Base-by-base conservation (phyloP, 257 asterid genomes). In the Mitragyna speciosa region DNA sequence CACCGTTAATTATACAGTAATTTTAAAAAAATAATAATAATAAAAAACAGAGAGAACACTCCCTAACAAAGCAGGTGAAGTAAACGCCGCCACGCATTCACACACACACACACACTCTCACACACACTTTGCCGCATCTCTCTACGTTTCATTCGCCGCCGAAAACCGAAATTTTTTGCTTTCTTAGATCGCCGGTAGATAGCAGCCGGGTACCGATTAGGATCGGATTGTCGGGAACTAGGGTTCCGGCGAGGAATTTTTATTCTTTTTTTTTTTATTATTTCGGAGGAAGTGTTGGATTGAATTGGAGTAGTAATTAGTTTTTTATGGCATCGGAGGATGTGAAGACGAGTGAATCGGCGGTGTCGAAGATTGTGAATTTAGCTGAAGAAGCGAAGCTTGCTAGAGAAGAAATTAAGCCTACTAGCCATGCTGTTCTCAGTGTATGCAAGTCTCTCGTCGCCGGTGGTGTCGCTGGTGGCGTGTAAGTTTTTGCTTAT, bases 391-490 rank as follows among this genome's bases (percentile, higher is more conserved):
- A 89, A 85, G 98, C 97, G 79, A 95, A 95, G 90, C 96, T 90
- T 26, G 97, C 97, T 1, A 90, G 92, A 86, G 91, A 90, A 70
- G 99, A 92, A 71, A 94, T 94, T 80, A 93, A 79, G 86, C 97
- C 97, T 5, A 81, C 93, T 28, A 87, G 91, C 36, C 78, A 82
- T 81, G 92, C 94, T 79, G 86, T 94, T 58, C 90, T 86, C 84
- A 89, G 85, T 79, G 87, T 95, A 81, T 88, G 92, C 91, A 95
- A 93, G 85, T 95, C 99, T 83, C 94, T 95, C 70, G 84, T 92
- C 45, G 97, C 98, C 51, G 99, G 98, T 58, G 99, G 99, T 41
- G 97, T 91, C 43, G 98, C 99, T 16, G 99, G 99, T 65, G 98
- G 98, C 87, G 90, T 95, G 98, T 95, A 82, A 89, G 99, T 82